Evolutionary conservation across 176 grass and related monocot genomes (phyloP), one percentile per base, ranked within the genome.

Genomic region (Eremochloa ophiuroides): DNA sequence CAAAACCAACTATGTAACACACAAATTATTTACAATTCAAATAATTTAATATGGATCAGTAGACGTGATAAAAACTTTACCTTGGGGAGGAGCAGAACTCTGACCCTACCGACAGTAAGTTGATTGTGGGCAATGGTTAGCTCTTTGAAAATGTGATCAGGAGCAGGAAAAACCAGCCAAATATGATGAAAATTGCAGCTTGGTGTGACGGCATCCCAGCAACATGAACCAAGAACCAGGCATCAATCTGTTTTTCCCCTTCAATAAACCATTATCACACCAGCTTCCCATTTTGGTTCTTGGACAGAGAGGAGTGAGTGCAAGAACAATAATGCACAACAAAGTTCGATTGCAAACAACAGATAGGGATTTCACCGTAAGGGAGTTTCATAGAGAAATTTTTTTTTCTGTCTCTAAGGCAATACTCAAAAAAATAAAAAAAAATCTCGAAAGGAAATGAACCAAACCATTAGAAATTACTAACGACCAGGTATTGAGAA

Each of bases 221-320:
- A 85, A 56, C 16, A 85, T 76, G 78, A 89, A 77, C 56, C 37
- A 77, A 60, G 39, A 85, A 72, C 39, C 62, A 73, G 59, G 47
- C 46, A 81, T 85, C 35, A 8, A 33, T 85, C 22, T 66, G 18
- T 38, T 53, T 55, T 89, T 64, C n/a, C 56, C 43, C 50, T 66
- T 69, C 56, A 81, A 81, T 73, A 71, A 89, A 89, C 23, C 22
- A 80, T 51, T 53, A 4, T 17, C 30, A n/a, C 43, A 50, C 48
- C 73, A 48, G 55, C 22, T 66, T 58, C 66, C 71, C 87, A 89
- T 89, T 77, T 58, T 7, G 31, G 34, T 60, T 30, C 34, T 60
- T 79, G 27, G 43, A 72, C 34, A 43, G 33, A 69, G 25, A 89
- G 6, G 82, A 64, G 62, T 65, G 30, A 79, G 22, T 14, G 22